Percentiles rank a stretch among this genome's conserved stretches.
Evolutionary conservation across 2,329 filamentous ascomycete genomes (phyloP).

Genomic region (Blastomyces gilchristii): DNA sequence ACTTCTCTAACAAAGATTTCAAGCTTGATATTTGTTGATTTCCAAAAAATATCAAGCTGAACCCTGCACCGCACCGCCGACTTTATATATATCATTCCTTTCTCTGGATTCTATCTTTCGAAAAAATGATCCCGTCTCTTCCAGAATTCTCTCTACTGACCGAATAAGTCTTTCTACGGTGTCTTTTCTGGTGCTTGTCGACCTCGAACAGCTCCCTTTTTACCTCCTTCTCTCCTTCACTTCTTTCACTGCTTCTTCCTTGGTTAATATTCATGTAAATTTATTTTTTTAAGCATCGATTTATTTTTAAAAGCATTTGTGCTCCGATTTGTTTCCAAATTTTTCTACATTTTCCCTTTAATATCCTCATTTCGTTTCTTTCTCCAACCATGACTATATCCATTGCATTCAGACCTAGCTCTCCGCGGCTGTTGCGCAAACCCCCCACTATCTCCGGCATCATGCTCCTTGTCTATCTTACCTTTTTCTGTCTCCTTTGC

Average conservation of each 20-base stretch:
- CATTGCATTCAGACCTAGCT: neutral
- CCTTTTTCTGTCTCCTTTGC: conserved; percentile 4
- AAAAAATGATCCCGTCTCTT: neutral
- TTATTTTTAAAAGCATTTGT: neutral
- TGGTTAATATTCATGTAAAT: neutral
- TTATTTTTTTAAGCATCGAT: neutral
- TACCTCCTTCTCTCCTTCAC: neutral
- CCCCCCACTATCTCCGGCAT: neutral
- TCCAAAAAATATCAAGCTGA: too few relatives aligned
- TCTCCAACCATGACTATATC: neutral
- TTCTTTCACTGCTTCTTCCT: neutral
- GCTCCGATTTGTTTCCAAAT: neutral
- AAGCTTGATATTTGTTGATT: neutral
- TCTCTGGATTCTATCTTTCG: neutral
- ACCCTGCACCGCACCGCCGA: too few relatives aligned
- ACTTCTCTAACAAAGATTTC: neutral
- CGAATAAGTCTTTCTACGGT: neutral
- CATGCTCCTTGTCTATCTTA: neutral
- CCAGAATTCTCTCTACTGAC: neutral
- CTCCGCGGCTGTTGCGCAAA: neutral
- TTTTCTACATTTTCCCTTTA: neutral
- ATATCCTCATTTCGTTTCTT: neutral
- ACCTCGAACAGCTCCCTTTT: neutral
- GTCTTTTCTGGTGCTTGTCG: neutral
- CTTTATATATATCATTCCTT: neutral